Evolutionary conservation across 495 filamentous ascomycete genomes (phyloP).

Genomic region (Neurospora discreta): DNA sequence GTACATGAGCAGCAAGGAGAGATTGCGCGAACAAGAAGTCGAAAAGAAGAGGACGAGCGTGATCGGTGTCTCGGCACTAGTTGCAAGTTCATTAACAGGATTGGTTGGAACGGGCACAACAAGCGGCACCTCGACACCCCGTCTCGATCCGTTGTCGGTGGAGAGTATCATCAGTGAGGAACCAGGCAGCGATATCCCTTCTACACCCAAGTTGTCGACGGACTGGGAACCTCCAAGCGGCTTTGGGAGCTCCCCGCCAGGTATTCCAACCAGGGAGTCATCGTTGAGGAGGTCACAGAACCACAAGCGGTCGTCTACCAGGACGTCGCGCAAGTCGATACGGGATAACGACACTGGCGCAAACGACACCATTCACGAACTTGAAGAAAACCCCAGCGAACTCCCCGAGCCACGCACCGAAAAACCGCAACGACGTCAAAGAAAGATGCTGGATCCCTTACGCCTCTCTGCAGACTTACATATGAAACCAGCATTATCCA

Average conservation of each 20-base stretch:
- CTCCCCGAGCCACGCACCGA: constrained; percentile 8
- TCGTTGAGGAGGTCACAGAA: constrained; percentile 48
- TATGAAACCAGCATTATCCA: constrained; percentile 8
- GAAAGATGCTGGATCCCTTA: constrained; percentile 10
- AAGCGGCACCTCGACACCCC: constrained; percentile 17
- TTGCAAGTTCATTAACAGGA: constrained; percentile 15
- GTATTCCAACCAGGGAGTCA: constrained; percentile 58
- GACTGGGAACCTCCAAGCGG: not conserved
- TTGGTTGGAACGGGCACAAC: constrained; percentile 6
- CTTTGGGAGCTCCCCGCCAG: constrained; percentile 17
- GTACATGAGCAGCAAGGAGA: constrained; percentile 51
- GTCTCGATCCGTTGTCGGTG: constrained; percentile 36
- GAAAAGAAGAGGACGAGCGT: constrained; percentile 35
- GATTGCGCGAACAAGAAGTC: constrained; percentile 40
- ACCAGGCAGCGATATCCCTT: constrained; percentile 23
- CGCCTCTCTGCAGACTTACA: constrained; percentile 17
- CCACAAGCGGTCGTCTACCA: constrained; percentile 29
- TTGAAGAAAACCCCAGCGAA: constrained; percentile 15
- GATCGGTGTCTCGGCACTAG: constrained; percentile 15
- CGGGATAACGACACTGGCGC: constrained; percentile 25
- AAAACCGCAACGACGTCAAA: constrained; percentile 9
- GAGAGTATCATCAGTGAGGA: constrained; percentile 44
- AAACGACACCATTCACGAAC: constrained; percentile 27
- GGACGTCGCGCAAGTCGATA: constrained; percentile 26
- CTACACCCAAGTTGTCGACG: not conserved